A percentile compares a stretch with the other conserved stretches of the same genome.
Conservation (phyloP, 1,284 basidiomycete genomes). For the Ganoderma multipileum region DNA sequence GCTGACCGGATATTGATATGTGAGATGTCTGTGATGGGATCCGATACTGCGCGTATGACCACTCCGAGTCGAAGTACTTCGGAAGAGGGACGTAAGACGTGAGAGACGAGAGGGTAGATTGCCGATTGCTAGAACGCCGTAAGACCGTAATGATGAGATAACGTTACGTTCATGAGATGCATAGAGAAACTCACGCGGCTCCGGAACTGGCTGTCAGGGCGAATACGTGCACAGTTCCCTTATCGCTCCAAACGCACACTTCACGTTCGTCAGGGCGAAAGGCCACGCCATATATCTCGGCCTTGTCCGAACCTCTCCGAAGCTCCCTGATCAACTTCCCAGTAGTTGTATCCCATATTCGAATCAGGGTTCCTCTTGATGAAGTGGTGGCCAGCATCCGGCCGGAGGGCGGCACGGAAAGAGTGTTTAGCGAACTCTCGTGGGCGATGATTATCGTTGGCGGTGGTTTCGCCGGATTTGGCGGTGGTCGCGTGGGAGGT, state of each 20-base stretch:
- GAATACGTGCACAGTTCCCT: slow-evolving; percentile 94
- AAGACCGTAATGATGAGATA: slow-evolving; percentile 1
- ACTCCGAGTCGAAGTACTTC: slow-evolving; percentile 92
- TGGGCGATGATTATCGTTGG: slow-evolving; percentile 90
- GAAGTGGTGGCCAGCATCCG: slow-evolving; percentile 87
- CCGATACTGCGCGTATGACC: slow-evolving; percentile 93
- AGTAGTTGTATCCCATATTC: slow-evolving; percentile 85
- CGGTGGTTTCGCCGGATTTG: slow-evolving; percentile 64
- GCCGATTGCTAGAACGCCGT: slow-evolving; percentile 65
- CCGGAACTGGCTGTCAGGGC: slow-evolving; percentile 70
- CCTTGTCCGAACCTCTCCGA: slow-evolving; percentile 88
- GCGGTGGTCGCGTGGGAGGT: slow-evolving; percentile 57
- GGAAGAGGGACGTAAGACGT: slow-evolving; percentile 84
- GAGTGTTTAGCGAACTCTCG: slow-evolving; percentile 77
- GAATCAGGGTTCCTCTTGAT: slow-evolving; percentile 83
- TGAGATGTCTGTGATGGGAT: slow-evolving; percentile 87
- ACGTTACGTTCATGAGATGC: background rate
- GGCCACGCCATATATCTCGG: slow-evolving; percentile 90
- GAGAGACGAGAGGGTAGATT: slow-evolving; percentile 79
- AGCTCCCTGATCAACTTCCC: slow-evolving; percentile 85
- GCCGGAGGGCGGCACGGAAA: slow-evolving; percentile 83
- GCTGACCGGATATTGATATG: slow-evolving; percentile 71
- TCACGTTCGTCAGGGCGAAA: slow-evolving; percentile 82
- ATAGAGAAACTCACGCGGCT: slow-evolving; percentile 59
- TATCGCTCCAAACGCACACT: slow-evolving; percentile 93